Conservation (phyloP, 1,139 yeast genomes). For the Geotrichum aggregatum region DNA sequence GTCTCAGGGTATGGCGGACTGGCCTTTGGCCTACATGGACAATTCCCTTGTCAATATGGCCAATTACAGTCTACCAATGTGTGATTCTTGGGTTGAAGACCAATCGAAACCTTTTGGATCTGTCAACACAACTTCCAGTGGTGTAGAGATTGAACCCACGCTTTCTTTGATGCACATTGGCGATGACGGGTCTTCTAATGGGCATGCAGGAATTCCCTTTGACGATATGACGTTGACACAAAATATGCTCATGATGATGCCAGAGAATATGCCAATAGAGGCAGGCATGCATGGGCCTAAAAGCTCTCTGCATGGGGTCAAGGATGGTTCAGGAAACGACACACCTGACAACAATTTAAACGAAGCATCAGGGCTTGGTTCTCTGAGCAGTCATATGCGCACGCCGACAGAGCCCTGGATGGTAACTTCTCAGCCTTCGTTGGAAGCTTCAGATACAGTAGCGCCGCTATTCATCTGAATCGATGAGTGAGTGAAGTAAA, state of each 20-base stretch:
- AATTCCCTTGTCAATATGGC: neutral
- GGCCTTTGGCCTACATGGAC: slow-evolving; percentile 2
- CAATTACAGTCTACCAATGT: neutral
- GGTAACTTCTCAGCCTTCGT: neutral
- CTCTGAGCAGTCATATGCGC: neutral
- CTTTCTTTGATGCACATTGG: slow-evolving; percentile 10
- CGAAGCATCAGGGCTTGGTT: no score
- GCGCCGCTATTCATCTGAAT: neutral
- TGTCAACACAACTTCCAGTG: slow-evolving; percentile 8
- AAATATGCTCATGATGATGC: neutral
- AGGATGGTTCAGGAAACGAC: no score
- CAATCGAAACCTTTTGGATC: slow-evolving; percentile 6
- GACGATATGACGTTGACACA: neutral
- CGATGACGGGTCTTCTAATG: neutral
- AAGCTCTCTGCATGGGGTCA: no score
- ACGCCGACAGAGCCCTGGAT: slow-evolving; percentile 14
- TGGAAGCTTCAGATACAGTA: slow-evolving; percentile 3
- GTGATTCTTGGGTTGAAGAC: slow-evolving; percentile 8
- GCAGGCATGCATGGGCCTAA: neutral
- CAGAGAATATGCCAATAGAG: neutral
- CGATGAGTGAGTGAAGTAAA: neutral
- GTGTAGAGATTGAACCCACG: slow-evolving; percentile 13
- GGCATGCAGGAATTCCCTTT: neutral
- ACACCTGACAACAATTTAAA: no score
- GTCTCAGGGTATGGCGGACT: neutral